phyloP scores from a whole-genome alignment of 805 yeast species.

The Barnettozyma populi region DNA sequence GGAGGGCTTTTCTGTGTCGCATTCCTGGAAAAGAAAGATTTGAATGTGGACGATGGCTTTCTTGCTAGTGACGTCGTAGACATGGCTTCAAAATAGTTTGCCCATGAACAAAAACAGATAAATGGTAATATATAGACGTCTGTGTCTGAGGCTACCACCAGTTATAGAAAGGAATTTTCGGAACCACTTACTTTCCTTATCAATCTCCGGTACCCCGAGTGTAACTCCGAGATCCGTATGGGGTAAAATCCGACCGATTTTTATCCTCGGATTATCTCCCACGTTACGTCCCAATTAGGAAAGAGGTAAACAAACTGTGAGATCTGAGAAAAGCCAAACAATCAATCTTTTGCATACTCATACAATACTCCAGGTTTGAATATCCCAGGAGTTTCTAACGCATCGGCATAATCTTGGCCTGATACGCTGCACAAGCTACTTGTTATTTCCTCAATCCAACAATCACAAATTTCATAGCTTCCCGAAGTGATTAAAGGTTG shows the following conservation, averaged over 20 bases:
- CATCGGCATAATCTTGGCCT: background rate
- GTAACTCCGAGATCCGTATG: too few species aligned
- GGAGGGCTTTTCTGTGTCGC: background rate
- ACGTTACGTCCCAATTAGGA: conserved; percentile 21
- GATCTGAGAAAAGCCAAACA: conserved; percentile 3
- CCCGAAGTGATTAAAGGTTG: background rate
- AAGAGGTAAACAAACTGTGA: conserved; percentile 17
- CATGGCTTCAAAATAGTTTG: too few species aligned
- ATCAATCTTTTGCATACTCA: background rate
- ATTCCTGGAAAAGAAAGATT: background rate
- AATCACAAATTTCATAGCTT: background rate
- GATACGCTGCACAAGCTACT: too few species aligned
- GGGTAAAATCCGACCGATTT: background rate
- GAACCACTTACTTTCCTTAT: too few species aligned
- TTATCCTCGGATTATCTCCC: background rate
- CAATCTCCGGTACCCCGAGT: too few species aligned
- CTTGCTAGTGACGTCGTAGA: background rate
- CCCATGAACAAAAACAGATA: background rate
- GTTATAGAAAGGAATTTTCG: too few species aligned
- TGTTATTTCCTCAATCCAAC: background rate
- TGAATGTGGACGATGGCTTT: background rate
- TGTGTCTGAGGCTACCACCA: too few species aligned
- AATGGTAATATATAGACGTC: too few species aligned
- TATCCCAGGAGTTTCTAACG: background rate
- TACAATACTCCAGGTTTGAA: background rate